Evolutionary conservation across 2,329 filamentous ascomycete genomes (phyloP), one percentile per base, ranked within the genome.

Genomic region (Monosporascus cannonballus): DNA sequence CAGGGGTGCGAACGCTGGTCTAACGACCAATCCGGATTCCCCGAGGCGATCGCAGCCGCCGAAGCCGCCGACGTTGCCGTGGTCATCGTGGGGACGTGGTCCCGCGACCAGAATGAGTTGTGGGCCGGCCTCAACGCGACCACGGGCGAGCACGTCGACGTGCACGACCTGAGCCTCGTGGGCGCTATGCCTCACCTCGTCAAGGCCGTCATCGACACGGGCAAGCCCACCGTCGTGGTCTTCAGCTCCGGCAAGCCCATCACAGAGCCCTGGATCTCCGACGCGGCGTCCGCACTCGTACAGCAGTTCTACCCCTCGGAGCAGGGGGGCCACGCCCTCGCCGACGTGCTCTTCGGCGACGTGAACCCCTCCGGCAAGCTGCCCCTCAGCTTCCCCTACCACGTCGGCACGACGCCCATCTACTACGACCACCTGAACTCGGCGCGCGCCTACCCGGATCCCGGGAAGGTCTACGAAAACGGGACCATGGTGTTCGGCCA

Each of bases 251-350:
- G 87, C 46, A 90, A 89, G 64, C 87, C 87, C 3, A 72, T 90
- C 53, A 87, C 85, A 0, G 86, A 89, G 66, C 76, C 83, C 4
- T 90, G 86, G 87, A 85, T 90, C 64, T 83, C 83, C 0, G 74
- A 79, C 34, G 75, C 77, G 25, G 84, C 86, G 0, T 74, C 82
- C 0, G 85, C 84, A 0, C 76, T 90, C 0, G 72, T 90, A 0
- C 86, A 90, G 64, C 86, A 89, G 67, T 90, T 90, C 69, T 90
- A 90, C 61, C 84, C 85, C 6, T 85, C 83, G 0, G 85, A 89
- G 61, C 74, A 88, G 69, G 85, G 84, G 24, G 85, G 85, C 0
- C 72, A 83, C 54, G 85, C 84, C 1, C 74, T 88, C 1, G 85
- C 85, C 0, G 83, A 87, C 56, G 73, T 88, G 30, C 73, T 88